Evolutionary conservation across 306 rosid species (phyloP).

Genomic region (Pterocarpus santalinus): DNA sequence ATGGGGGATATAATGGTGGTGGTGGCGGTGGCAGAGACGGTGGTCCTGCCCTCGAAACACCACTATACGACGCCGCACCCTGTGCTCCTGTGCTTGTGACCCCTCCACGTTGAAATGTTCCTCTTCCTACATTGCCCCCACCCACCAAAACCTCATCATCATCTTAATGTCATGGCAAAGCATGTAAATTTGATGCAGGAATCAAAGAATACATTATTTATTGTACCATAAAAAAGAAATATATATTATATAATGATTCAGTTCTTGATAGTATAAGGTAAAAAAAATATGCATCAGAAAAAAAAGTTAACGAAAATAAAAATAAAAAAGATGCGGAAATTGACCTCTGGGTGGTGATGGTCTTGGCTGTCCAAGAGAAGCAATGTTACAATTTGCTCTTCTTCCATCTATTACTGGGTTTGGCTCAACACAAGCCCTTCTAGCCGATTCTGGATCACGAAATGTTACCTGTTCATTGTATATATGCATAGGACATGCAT

Average conservation of each 20-base stretch:
- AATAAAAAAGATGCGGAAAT: neutral
- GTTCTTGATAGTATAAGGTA: too few relatives aligned
- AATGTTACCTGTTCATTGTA: constrained; percentile 75
- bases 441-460: constrained; percentile 86
- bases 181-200: too few relatives aligned
- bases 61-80: constrained; percentile 50
- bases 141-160: neutral
- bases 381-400: constrained; percentile 91
- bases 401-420: constrained; percentile 90
- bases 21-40: constrained; percentile 56
- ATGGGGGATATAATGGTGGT: constrained; percentile 66
- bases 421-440: constrained; percentile 83
- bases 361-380: constrained; percentile 83
- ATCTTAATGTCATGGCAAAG: too few relatives aligned
- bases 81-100: constrained; percentile 41
- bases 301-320: too few relatives aligned
- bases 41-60: constrained; percentile 60
- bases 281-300: too few relatives aligned
- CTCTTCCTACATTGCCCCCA: constrained; percentile 60
- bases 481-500: neutral
- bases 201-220: too few relatives aligned
- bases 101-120: constrained; percentile 63
- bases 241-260: too few relatives aligned
- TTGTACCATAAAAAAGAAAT: too few relatives aligned
- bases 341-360: constrained; percentile 91